These are phyloP conservation scores for Mitragyna speciosa DNA, from an alignment of 257 asterid species.

Conservation along the genomic window DNA sequence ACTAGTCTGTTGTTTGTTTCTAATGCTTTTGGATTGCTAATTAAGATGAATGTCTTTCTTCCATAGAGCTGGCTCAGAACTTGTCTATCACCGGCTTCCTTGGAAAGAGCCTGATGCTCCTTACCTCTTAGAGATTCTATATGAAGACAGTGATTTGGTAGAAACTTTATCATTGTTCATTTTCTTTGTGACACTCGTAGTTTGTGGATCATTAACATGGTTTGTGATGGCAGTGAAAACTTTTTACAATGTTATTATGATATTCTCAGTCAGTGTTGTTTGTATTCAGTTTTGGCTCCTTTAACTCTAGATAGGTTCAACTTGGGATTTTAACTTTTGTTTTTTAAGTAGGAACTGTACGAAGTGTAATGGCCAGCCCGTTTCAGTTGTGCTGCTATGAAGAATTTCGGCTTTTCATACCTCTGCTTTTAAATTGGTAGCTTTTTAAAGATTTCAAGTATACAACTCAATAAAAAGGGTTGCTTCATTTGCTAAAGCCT, in stretches of 20 bases:
- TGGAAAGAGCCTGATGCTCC: slow-evolving; percentile 98
- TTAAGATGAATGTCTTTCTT: slow-evolving; percentile 4
- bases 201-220: neutral
- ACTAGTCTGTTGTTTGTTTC: neutral
- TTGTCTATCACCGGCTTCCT: slow-evolving; percentile 81
- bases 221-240: neutral
- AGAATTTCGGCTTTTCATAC: neutral
- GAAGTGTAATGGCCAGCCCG: neutral
- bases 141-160: slow-evolving; percentile 83
- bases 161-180: neutral
- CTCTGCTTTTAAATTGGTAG: neutral
- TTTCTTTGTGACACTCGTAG: neutral
- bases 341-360: neutral
- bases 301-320: neutral
- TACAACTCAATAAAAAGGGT: neutral
- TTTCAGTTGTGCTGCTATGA: slow-evolving; percentile 4
- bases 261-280: neutral
- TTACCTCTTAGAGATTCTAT: slow-evolving; percentile 55
- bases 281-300: neutral
- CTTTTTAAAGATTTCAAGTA: neutral
- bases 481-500: neutral
- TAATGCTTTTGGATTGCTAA: neutral
- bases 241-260: neutral
- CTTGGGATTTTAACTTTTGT: neutral
- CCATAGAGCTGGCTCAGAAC: slow-evolving; percentile 59